Evolutionary conservation across 2,329 filamentous ascomycete species (phyloP), one percentile per base, ranked within the genome.

Genomic region (Torrubiellomyces zombiae): DNA sequence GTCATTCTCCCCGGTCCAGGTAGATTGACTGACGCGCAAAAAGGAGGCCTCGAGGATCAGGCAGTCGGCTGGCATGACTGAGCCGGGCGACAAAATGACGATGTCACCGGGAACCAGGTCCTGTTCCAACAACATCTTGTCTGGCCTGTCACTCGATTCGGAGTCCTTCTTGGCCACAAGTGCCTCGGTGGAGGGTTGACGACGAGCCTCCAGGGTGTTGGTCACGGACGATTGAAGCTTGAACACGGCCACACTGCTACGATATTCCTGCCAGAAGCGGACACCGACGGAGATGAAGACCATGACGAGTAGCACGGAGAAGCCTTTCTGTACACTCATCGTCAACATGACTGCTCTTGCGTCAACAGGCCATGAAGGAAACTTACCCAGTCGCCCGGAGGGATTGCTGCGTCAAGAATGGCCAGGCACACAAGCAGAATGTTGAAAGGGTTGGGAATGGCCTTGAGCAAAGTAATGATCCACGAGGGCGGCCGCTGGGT

Each of bases 1-100:
- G 7, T 34, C 35, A 24, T 29, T 44, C 25, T 45, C 42, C n/a
- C 42, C 42, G 0, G 39, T 45, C 39, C 40, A 43, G 9, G 38
- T 40, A n/a, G 41, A 44, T 25, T 43, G 40, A 17, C 41, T 39
- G 24, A 44, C 29, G 3, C 39, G 40, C 2, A 44, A 30, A 17
- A 42, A 45, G 7, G 33, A 37, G 1, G 40, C 24, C 11, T 44
- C 39, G 3, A 44, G 28, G n/a, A 45, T 30, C 21, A 44, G 16
- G 26, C 40, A 39, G 21, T 45, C 42, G n/a, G 42, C 40, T 3
- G 39, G 38, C 4, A 44, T 35, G 16, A 42, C 25, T n/a, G 29
- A 33, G 1, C 38, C 39, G 4, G 41, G 39, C 1, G 32, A 27
- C 3, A 44, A 28, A 8, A 34, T 2, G 3, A 40, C 24, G 14